phyloP scores from a whole-genome alignment of 1,139 yeast genomes.

The Yueomyces sp. region DNA sequence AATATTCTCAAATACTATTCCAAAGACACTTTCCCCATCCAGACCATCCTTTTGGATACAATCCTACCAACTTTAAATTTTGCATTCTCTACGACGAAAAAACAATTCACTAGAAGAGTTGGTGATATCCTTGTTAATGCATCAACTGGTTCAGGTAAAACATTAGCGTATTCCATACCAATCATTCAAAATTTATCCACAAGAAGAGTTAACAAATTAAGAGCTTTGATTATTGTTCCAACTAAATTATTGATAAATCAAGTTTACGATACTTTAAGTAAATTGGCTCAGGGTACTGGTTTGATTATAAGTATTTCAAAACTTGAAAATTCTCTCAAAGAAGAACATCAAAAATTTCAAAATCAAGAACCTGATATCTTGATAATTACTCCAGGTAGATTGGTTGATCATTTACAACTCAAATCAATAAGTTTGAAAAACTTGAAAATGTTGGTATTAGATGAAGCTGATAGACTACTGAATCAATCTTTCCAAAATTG shows the following conservation, averaged over 20 bases:
- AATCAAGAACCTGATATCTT: conserved; percentile 61
- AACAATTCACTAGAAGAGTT: conserved; percentile 27
- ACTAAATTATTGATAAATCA: conserved; percentile 81
- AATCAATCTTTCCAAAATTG: conserved; percentile 92
- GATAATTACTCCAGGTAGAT: conserved; percentile 83
- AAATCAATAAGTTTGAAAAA: conserved; percentile 30
- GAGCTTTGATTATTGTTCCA: conserved; percentile 78
- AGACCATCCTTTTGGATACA: conserved; percentile 18
- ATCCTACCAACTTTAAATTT: conserved; percentile 16
- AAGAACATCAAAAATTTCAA: conserved; percentile 44
- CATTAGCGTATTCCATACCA: conserved; percentile 81
- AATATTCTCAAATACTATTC: conserved; percentile 19
- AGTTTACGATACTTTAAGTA: conserved; percentile 53
- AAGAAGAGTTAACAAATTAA: conserved; percentile 57
- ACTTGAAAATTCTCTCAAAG: conserved; percentile 49
- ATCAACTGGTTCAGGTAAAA: conserved; percentile 94
- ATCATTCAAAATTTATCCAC: conserved; percentile 53
- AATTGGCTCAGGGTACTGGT: conserved; percentile 54
- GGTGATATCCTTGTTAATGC: conserved; percentile 87
- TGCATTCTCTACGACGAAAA: conserved; percentile 13
- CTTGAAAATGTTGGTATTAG: conserved; percentile 65
- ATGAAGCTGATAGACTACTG: conserved; percentile 87
- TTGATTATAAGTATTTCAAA: conserved; percentile 46
- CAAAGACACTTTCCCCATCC: conserved; percentile 22
- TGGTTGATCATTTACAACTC: conserved; percentile 68